Percentiles rank a stretch among this genome's conserved stretches.
Evolutionary conservation across 2,329 filamentous ascomycete species (phyloP).

Genomic region (Aspergillus sp.): DNA sequence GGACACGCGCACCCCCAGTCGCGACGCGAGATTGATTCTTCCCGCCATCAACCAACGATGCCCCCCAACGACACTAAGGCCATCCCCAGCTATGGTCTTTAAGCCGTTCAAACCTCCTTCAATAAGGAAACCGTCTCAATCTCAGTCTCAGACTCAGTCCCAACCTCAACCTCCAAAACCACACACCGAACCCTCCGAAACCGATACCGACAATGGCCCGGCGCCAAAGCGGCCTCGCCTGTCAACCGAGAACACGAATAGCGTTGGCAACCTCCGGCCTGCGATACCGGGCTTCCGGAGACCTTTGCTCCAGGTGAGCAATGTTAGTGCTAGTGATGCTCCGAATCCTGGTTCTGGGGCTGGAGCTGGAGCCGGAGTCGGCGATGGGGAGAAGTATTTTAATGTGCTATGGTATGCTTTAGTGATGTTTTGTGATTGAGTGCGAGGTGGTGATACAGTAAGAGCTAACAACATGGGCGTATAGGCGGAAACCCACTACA

Average conservation of each 20-base stretch:
- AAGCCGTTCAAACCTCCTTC: slow-evolving; percentile 49
- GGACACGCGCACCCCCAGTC: background rate
- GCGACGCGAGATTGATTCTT: background rate
- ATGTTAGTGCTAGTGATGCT: slow-evolving; percentile 11
- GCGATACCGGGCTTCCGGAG: slow-evolving; percentile 23
- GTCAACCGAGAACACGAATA: slow-evolving; percentile 18
- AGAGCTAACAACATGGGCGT: background rate
- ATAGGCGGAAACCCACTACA: slow-evolving; percentile 65
- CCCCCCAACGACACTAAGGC: background rate
- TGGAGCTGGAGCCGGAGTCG: slow-evolving; percentile 10
- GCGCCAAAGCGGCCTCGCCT: slow-evolving; percentile 41
- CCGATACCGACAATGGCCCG: slow-evolving; percentile 10
- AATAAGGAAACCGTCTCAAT: slow-evolving; percentile 33
- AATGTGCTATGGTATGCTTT: slow-evolving; percentile 48
- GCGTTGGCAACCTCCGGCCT: slow-evolving; percentile 10
- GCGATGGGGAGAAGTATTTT: slow-evolving; percentile 40
- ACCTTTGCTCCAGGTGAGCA: slow-evolving; percentile 34
- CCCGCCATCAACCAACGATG: background rate
- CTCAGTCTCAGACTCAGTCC: background rate
- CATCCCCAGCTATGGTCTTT: slow-evolving; percentile 38
- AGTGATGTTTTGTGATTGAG: no score
- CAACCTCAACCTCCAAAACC: background rate
- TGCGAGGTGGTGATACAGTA: no score
- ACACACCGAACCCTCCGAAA: background rate
- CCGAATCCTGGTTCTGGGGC: no score